Base-by-base conservation (phyloP, 2,329 filamentous ascomycete species). In the Talaromyces piceae region DNA sequence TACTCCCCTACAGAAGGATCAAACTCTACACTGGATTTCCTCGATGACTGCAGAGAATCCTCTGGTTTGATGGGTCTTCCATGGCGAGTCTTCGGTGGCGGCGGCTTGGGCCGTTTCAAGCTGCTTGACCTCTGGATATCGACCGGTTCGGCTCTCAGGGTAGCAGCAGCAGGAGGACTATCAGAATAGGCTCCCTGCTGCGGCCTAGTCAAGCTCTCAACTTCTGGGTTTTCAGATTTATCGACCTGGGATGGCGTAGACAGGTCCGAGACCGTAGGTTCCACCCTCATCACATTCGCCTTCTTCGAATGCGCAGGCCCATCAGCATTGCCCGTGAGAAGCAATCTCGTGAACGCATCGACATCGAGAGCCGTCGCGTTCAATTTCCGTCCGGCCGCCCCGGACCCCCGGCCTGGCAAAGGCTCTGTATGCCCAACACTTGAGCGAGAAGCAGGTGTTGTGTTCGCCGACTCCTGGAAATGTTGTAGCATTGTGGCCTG, bases 71-170 rank as follows among this genome's bases (percentile, higher is more conserved):
- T 86, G 16, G 84, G 76, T 67, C 86, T 91, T 4, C 88, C 88
- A 69, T 91, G 87, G 50, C 87, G 81, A 47, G 86, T 89, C 62
- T 79, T 88, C 9, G 87, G 87, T 5, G 86, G 85, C 4, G 87
- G 87, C 12, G 86, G 85, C 56, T 80, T 81, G 67, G 81, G 83
- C 63, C 44, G 84, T 86, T 57, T 76, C 59, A 47, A 16, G 23
- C 52, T 54, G 6, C 39, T 12, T 7, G 47, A 25, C 13, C 44
- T 49, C 13, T 41, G 45, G n/a, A 51, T 33, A 64, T 70, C 49
- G 78, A 71, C 33, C 73, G 73, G 37, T 81, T 80, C 2, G 73
- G 72, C 45, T 82, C 79, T 3, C 74, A 70, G 9, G 73, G 83
- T n/a, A n/a, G n/a, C n/a, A n/a, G n/a, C n/a, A n/a, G n/a, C n/a